A percentile compares a stretch with the other conserved stretches of the same genome.
phyloP scores from a whole-genome alignment of 2,329 filamentous ascomycete genomes.

The Westerdykella aurantiaca region DNA sequence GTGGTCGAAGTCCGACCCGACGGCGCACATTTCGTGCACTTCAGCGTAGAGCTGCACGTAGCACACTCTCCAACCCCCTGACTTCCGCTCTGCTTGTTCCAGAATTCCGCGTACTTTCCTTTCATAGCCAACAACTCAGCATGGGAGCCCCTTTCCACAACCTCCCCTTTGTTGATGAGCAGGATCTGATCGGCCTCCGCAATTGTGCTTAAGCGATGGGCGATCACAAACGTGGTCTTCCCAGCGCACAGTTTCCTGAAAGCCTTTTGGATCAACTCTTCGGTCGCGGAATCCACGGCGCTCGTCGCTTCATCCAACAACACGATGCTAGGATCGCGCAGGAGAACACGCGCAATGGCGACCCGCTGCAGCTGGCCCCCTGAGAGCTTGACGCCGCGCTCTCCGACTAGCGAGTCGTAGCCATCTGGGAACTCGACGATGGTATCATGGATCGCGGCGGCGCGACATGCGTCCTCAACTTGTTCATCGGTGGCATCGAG shows the following conservation, averaged over 20 bases:
- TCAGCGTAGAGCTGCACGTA: too few relatives aligned
- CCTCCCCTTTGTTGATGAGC: constrained; percentile 69
- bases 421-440: constrained; percentile 52
- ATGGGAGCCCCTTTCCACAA: constrained; percentile 74
- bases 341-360: constrained; percentile 66
- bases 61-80: too few relatives aligned
- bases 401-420: constrained; percentile 38
- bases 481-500: constrained; percentile 57
- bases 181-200: constrained; percentile 81
- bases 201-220: constrained; percentile 78
- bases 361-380: constrained; percentile 63
- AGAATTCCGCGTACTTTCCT: constrained; percentile 77
- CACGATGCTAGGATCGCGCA: constrained; percentile 75
- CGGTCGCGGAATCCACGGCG: constrained; percentile 70
- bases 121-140: constrained; percentile 64
- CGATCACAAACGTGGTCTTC: constrained; percentile 62
- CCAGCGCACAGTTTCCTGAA: constrained; percentile 54
- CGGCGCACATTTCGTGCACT: too few relatives aligned
- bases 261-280: constrained; percentile 61
- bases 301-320: constrained; percentile 85
- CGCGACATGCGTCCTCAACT: constrained; percentile 54
- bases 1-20: too few relatives aligned
- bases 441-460: constrained; percentile 60
- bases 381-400: constrained; percentile 47
- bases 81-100: constrained; percentile 66